Conservation (phyloP, 2,329 filamentous ascomycete species). For the Claviceps arundinis region DNA sequence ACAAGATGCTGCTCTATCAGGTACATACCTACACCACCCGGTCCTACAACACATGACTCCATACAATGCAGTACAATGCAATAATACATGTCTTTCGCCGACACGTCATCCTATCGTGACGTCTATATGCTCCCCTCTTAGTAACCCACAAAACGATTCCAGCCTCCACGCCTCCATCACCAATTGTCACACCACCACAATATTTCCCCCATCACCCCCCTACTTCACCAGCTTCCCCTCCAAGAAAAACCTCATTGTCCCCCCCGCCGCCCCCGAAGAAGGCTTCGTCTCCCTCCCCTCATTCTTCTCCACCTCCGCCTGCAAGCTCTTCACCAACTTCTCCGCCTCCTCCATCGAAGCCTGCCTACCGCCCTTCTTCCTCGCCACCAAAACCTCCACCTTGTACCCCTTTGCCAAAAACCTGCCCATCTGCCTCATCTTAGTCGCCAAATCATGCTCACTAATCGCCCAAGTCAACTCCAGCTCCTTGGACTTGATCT, state of each 20-base stretch:
- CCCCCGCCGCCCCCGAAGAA: constrained; percentile 31
- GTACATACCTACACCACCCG: too few relatives aligned
- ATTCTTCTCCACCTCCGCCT: constrained; percentile 19
- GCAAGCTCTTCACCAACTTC: constrained; percentile 34
- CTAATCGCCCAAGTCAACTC: constrained; percentile 86
- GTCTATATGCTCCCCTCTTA: too few relatives aligned
- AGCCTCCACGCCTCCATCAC: too few relatives aligned
- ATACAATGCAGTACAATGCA: not conserved
- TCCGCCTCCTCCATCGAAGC: constrained; percentile 48
- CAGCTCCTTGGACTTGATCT: constrained; percentile 53
- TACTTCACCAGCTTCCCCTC: constrained; percentile 19
- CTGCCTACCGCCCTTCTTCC: constrained; percentile 47
- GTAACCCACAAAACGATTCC: too few relatives aligned
- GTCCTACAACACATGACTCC: not conserved
- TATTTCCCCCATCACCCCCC: not conserved
- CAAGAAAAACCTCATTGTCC: constrained; percentile 28
- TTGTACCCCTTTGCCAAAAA: constrained; percentile 64
- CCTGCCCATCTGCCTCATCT: constrained; percentile 49
- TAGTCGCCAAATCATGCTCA: constrained; percentile 58
- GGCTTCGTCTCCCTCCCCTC: constrained; percentile 31
- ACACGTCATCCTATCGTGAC: not conserved
- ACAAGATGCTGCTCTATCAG: too few relatives aligned
- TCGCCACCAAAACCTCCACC: constrained; percentile 61
- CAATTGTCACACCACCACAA: not conserved
- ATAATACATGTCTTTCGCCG: not conserved